A percentile compares a stretch with the other conserved stretches of the same genome.
phyloP scores from a whole-genome alignment of 2,329 filamentous ascomycete genomes.

The Colletotrichum liaoningense region DNA sequence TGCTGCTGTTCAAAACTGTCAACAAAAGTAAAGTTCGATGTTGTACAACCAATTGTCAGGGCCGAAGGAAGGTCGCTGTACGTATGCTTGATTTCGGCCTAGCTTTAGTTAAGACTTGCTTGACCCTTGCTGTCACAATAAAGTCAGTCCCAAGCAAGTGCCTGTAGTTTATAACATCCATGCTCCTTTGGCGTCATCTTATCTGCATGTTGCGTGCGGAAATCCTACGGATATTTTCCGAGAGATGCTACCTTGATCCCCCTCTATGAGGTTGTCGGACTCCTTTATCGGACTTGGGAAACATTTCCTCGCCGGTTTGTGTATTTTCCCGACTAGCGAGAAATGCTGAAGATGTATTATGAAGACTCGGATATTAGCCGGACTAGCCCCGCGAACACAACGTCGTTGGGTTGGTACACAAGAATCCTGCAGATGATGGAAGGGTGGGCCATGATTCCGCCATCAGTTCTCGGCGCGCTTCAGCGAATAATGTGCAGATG shows the following conservation, averaged over 20 bases:
- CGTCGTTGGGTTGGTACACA: background rate
- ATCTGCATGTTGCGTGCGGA: background rate
- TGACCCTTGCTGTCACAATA: background rate
- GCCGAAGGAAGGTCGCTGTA: background rate
- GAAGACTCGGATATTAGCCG: background rate
- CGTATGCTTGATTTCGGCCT: too few species aligned
- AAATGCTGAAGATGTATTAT: background rate
- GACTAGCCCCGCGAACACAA: background rate
- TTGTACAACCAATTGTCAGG: background rate
- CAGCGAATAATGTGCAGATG: constrained; percentile 1
- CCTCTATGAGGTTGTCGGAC: background rate
- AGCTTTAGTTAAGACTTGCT: too few species aligned
- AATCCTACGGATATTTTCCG: constrained; percentile 6
- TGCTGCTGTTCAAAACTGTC: too few species aligned
- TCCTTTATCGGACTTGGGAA: constrained; percentile 18
- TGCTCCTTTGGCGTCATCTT: background rate
- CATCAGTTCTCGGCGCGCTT: constrained; percentile 7
- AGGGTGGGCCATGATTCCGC: constrained; percentile 28
- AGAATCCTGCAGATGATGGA: constrained; percentile 8
- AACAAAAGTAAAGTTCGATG: background rate
- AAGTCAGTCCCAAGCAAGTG: too few species aligned
- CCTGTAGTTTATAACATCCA: background rate
- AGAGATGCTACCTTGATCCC: background rate
- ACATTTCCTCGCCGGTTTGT: background rate
- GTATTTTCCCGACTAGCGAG: background rate